Evolutionary conservation across 108 stramenopile genomes (phyloP).

Genomic region (Epipyxis sp.): DNA sequence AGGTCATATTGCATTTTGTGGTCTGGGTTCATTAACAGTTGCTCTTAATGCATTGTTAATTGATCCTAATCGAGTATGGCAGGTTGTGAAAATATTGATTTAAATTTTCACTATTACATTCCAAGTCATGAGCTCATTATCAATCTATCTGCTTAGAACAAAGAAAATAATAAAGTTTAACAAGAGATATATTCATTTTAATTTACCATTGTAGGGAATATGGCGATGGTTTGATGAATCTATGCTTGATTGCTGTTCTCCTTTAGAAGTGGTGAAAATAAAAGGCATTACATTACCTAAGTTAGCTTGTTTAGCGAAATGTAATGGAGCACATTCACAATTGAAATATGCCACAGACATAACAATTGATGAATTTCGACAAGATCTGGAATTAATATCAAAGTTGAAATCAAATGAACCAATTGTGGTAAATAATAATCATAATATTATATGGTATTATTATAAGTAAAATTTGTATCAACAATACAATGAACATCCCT

Average conservation of each 20-base stretch:
- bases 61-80: constrained; percentile 86
- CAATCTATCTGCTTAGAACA: too few species aligned
- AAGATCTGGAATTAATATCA: constrained; percentile 61
- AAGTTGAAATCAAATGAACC: too few species aligned
- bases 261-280: neutral
- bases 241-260: constrained; percentile 43
- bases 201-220: too few species aligned
- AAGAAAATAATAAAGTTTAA: too few species aligned
- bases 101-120: too few species aligned
- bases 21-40: constrained; percentile 79
- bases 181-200: too few species aligned
- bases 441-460: too few species aligned
- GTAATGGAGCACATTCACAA: neutral
- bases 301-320: neutral
- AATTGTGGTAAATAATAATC: too few species aligned
- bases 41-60: constrained; percentile 82
- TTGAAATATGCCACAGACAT: constrained; percentile 13
- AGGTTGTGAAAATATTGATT: too few species aligned
- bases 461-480: too few species aligned
- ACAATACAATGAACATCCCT: too few species aligned
- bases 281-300: constrained; percentile 1
- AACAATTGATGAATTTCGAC: constrained; percentile 62
- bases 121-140: too few species aligned
- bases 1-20: constrained; percentile 70
- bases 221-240: constrained; percentile 90